Evolutionary conservation across 805 yeast species (phyloP).

Genomic region (Wickerhamomyces rabaulensis): DNA sequence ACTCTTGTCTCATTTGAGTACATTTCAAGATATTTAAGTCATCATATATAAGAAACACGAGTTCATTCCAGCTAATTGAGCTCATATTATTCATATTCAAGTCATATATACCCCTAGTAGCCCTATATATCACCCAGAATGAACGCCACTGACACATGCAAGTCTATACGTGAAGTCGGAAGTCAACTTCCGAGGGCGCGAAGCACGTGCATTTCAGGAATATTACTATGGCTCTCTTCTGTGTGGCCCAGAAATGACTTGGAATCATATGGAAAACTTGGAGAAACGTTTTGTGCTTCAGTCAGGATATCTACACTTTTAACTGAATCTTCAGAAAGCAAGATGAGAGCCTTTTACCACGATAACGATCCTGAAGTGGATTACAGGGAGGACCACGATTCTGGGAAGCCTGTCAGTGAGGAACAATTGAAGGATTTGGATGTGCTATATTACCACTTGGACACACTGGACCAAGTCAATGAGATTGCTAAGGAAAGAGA

Average conservation of each 20-base stretch:
- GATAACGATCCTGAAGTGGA: constrained; percentile 54
- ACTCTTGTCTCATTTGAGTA: constrained; percentile 90
- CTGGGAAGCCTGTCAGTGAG: constrained; percentile 52
- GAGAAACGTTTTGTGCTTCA: neutral
- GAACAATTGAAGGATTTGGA: constrained; percentile 56
- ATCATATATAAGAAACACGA: neutral
- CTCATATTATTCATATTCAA: neutral
- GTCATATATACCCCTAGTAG: neutral
- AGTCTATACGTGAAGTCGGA: neutral
- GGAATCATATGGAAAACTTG: neutral
- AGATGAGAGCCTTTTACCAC: constrained; percentile 54
- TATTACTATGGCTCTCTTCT: neutral
- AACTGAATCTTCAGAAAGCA: neutral
- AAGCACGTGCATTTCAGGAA: neutral
- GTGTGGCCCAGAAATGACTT: neutral
- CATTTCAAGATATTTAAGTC: constrained; percentile 30
- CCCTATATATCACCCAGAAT: too few relatives aligned
- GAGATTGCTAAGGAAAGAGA: constrained; percentile 59
- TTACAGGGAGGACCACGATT: constrained; percentile 66
- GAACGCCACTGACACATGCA: neutral
- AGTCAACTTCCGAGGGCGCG: neutral
- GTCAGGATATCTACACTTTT: neutral
- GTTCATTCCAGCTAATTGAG: neutral
- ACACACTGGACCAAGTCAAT: constrained; percentile 50
- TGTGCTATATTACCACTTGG: constrained; percentile 55